Evolutionary conservation across 2,329 filamentous ascomycete genomes (phyloP).

Genomic region (Pseudocercospora macadamiae): DNA sequence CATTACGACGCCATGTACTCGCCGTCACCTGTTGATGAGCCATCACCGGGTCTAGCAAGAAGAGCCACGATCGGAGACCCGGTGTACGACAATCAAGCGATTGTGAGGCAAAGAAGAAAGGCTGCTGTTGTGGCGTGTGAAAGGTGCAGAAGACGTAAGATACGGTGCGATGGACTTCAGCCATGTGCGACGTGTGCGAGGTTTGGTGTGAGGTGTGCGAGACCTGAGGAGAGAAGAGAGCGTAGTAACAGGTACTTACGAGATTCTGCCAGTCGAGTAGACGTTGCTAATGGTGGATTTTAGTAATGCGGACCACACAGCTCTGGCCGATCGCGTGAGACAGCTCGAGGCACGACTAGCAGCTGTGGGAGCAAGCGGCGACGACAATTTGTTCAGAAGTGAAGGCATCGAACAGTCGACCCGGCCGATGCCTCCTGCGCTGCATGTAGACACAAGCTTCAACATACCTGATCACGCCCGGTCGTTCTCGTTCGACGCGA

Average conservation of each 20-base stretch:
- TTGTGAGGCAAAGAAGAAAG: constrained; percentile 19
- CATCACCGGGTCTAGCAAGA: constrained; percentile 14
- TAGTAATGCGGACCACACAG: constrained; percentile 21
- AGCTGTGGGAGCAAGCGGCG: constrained; percentile 15
- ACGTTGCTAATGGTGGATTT: too few relatives aligned
- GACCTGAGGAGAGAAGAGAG: constrained; percentile 19
- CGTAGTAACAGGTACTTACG: constrained; percentile 18
- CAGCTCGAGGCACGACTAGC: constrained; percentile 21
- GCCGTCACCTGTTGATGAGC: too few relatives aligned
- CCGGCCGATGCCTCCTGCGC: constrained; percentile 12
- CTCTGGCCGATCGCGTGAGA: constrained; percentile 22
- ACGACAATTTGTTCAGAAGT: background rate
- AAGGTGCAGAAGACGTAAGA: constrained; percentile 20
- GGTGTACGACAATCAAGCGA: constrained; percentile 19
- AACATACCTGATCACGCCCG: background rate
- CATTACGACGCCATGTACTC: constrained; percentile 14
- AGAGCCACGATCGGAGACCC: constrained; percentile 25
- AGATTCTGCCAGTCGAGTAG: background rate
- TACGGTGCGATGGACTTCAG: constrained; percentile 20
- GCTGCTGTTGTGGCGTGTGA: constrained; percentile 18
- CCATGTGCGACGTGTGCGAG: constrained; percentile 24
- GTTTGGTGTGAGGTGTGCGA: constrained; percentile 22
- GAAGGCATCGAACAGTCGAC: background rate
- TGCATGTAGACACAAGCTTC: constrained; percentile 24
- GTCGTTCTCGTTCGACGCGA: constrained; percentile 11